phyloP scores from a whole-genome alignment of 2,329 filamentous ascomycete genomes.

The Pseudocercospora vitis region DNA sequence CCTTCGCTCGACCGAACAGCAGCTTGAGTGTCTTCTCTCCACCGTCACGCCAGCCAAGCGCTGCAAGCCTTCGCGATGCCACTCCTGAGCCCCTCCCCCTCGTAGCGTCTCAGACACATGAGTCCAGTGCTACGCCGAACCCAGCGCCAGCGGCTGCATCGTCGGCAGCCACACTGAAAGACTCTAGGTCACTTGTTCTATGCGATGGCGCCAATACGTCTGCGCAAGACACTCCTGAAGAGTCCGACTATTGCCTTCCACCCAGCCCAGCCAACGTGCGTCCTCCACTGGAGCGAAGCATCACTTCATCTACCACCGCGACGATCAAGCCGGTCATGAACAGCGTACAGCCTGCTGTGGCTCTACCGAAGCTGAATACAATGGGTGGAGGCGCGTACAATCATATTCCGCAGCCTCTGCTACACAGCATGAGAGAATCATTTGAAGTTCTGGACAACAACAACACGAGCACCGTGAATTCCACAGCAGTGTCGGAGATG shows the following conservation, averaged over 20 bases:
- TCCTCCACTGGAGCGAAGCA: constrained; percentile 36
- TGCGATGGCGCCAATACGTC: constrained; percentile 24
- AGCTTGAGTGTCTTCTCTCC: constrained; percentile 31
- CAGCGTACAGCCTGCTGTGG: constrained; percentile 12
- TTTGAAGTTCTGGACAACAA: constrained; percentile 92
- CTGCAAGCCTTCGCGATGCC: constrained; percentile 20
- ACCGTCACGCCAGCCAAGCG: constrained; percentile 26
- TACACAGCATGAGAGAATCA: constrained; percentile 83
- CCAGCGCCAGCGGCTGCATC: constrained; percentile 10
- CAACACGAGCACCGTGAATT: constrained; percentile 78
- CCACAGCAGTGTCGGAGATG: constrained; percentile 84
- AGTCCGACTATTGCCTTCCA: constrained; percentile 32
- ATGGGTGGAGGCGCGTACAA: constrained; percentile 49
- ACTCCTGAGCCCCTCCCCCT: neutral
- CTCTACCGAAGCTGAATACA: constrained; percentile 23
- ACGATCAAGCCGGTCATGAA: constrained; percentile 29
- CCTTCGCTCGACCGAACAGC: constrained; percentile 38
- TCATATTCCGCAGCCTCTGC: constrained; percentile 75
- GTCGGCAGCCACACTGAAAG: constrained; percentile 9
- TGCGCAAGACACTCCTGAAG: constrained; percentile 22
- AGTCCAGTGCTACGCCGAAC: constrained; percentile 9
- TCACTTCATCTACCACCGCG: constrained; percentile 36
- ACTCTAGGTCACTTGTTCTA: neutral
- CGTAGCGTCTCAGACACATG: constrained; percentile 13
- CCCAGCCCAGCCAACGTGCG: constrained; percentile 31